Evolutionary conservation across 164 flowering plant species (phyloP), one percentile per base, ranked within the genome.

Genomic region (Dillenia turbinata): DNA sequence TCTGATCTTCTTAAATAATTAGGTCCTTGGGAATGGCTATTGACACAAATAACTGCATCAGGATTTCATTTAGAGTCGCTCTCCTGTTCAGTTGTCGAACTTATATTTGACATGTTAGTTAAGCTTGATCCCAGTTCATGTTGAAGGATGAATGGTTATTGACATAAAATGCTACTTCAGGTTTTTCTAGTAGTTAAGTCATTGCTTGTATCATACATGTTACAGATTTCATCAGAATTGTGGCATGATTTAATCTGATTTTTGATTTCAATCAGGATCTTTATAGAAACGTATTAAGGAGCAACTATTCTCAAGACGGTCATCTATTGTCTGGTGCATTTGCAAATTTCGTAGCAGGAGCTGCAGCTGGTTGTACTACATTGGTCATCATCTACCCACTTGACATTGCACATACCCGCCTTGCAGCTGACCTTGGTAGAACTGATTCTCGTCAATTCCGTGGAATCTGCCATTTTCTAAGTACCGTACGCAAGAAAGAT

Each of bases 361-460:
- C 96, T 53, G 89, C 85, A 56, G 99, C 99, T 52, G 97, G 99
- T 44, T 94, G 99, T 66, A 85, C 99, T 22, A 80, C 97, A n/a
- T 69, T 94, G 63, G 61, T 94, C 53, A 64, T 91, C 55, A 79
- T 89, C 66, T 94, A 94, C 73, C 99, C 99, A 2, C 94, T 94
- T 33, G 99, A 91, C 61, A 94, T 94, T 63, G 96, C 99, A 16
- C 99, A 94, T 73, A 91, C 99, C 1, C 92, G 99, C 61, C 89
- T 94, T 9, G 97, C 99, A 46, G 97, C 96, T 10, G 99, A 94
- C 60, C 58, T 94, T 54, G 97, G 99, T 44, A 79, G 69, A 19
- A 74, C 73, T 11, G 87, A 85, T 7, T 75, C 66, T 52, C 90
- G 99, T 22, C 99, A 91, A 55, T 94, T 94, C 52, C 76, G 70